A percentile compares a stretch with the other conserved stretches of the same genome.
phyloP scores from a whole-genome alignment of 73 alveolate species.

The Uronychia binucleata region DNA sequence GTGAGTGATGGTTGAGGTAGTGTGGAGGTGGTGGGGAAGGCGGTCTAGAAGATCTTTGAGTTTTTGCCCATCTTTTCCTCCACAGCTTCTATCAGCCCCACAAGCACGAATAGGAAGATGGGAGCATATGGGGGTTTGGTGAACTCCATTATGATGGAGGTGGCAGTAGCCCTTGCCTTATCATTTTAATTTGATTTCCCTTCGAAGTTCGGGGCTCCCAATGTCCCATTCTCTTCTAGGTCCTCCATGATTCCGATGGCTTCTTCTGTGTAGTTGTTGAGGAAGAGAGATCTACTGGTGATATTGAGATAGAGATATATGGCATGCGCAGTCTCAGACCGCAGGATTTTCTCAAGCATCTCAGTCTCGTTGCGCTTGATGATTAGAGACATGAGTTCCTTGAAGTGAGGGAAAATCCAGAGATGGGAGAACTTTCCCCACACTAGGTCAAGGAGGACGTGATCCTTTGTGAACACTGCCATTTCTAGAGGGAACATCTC shows the following conservation, averaged over 20 bases:
- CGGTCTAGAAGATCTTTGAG: not conserved
- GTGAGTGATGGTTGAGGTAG: no score
- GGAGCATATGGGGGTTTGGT: slow-evolving; percentile 19
- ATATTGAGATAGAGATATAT: not conserved
- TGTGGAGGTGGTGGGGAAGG: not conserved
- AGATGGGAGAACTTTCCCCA: not conserved
- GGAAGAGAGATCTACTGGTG: not conserved
- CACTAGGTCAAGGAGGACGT: not conserved
- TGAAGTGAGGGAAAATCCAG: not conserved
- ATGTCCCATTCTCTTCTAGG: not conserved
- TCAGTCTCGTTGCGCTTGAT: not conserved
- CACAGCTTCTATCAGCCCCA: slow-evolving; percentile 14
- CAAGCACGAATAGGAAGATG: slow-evolving; percentile 8
- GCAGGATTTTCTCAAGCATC: not conserved
- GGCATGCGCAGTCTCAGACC: not conserved
- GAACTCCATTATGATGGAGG: not conserved
- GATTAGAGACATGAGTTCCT: not conserved
- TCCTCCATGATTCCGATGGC: not conserved
- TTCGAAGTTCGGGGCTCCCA: no score
- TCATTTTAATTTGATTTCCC: no score
- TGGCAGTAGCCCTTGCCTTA: no score
- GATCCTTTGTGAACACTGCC: not conserved
- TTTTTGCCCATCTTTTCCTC: not conserved
- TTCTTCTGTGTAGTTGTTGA: not conserved
- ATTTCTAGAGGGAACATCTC: not conserved